Evolutionary conservation across 352 stramenopile species (phyloP).

Genomic region (Pythium rishiriense): DNA sequence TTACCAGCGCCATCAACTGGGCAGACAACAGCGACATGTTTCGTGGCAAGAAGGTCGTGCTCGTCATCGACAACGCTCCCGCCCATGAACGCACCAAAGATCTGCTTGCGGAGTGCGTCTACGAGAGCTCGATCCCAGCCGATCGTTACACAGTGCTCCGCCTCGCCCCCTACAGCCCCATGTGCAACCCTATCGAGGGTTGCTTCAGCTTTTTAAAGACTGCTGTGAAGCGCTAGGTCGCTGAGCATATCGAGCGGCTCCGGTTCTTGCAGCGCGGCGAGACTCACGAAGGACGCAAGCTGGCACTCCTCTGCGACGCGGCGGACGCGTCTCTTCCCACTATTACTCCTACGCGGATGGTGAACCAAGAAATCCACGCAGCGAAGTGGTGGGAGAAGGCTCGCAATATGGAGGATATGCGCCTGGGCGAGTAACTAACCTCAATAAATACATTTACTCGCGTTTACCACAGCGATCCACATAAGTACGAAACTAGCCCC

Average conservation of each 20-base stretch:
- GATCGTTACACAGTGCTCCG: background rate
- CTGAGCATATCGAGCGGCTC: too few species aligned
- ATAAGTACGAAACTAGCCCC: conserved; percentile 10
- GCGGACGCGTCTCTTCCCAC: too few species aligned
- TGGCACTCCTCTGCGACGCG: too few species aligned
- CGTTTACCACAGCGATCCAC: too few species aligned
- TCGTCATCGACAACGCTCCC: conserved; percentile 3
- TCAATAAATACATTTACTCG: conserved; percentile 13
- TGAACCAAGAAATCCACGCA: conserved; percentile 6
- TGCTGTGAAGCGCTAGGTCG: background rate
- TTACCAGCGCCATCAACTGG: background rate
- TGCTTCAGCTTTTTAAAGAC: conserved; percentile 10
- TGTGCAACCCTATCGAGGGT: conserved; percentile 12
- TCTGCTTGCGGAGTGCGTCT: background rate
- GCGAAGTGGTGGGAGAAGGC: conserved; percentile 14
- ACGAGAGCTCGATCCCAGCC: background rate
- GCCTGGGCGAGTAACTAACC: conserved; percentile 7
- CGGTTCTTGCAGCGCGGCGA: too few species aligned
- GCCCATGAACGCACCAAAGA: conserved; percentile 5
- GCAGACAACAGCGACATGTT: background rate
- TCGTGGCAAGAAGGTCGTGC: conserved; percentile 4
- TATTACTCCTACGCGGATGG: conserved; percentile 2
- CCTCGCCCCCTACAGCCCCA: conserved; percentile 2
- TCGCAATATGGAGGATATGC: conserved; percentile 11
- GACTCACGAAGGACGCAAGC: too few species aligned